Conservation (phyloP, 1,284 basidiomycete genomes). For the Moesziomyces antarcticus region DNA sequence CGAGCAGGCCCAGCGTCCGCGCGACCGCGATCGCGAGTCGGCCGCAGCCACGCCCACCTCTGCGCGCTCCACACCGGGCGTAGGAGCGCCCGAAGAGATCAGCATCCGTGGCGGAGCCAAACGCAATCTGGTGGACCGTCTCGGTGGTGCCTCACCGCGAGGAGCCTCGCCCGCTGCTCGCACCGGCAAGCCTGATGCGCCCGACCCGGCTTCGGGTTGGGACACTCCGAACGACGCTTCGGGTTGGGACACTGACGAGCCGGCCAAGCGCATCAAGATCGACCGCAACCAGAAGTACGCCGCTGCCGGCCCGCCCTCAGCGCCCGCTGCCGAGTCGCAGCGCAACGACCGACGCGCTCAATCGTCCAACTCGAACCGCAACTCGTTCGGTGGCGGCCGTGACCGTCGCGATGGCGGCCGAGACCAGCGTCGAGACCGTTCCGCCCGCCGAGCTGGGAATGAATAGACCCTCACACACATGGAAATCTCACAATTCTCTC, state of each 20-base stretch:
- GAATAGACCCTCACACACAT: constrained; percentile 1
- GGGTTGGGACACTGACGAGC: constrained; percentile 16
- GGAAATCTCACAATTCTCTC: background rate
- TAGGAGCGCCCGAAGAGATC: constrained; percentile 12
- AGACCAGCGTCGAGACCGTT: constrained; percentile 25
- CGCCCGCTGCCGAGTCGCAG: constrained; percentile 13
- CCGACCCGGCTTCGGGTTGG: constrained; percentile 4
- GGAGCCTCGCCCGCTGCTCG: constrained; percentile 10
- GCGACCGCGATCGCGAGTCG: constrained; percentile 10
- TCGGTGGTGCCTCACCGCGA: constrained; percentile 15
- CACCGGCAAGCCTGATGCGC: background rate
- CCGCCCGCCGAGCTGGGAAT: constrained; percentile 32
- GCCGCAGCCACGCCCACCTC: constrained; percentile 19
- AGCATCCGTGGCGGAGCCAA: constrained; percentile 33
- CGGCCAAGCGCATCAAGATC: constrained; percentile 31
- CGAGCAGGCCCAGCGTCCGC: constrained; percentile 14
- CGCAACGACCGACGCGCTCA: constrained; percentile 21
- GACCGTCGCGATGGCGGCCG: constrained; percentile 18
- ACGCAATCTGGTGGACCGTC: constrained; percentile 34
- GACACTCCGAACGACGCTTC: constrained; percentile 8
- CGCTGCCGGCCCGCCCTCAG: constrained; percentile 12
- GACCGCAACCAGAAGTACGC: constrained; percentile 33
- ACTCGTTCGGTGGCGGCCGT: constrained; percentile 17
- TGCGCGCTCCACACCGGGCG: constrained; percentile 14
- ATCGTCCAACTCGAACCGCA: constrained; percentile 2